Conservation (phyloP, 306 rosid species). For the Cucurbita moschata region DNA sequence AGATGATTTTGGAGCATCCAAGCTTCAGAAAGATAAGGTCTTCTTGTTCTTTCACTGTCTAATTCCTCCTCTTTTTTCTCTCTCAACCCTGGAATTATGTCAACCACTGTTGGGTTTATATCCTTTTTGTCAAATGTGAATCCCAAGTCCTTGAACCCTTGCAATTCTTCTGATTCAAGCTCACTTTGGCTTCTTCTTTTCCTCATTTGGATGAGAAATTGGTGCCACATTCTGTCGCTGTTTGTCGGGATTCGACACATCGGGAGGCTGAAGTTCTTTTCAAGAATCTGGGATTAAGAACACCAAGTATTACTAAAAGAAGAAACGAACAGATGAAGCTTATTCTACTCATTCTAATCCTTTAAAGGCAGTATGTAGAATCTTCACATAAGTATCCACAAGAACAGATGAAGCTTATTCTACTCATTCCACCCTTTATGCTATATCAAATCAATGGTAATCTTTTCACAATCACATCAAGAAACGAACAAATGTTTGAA, state of each 20-base stretch:
- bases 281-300: conserved; percentile 17
- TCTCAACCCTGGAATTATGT: conserved; percentile 74
- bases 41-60: conserved; percentile 29
- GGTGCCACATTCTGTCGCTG: conserved; percentile 29
- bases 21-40: conserved; percentile 87
- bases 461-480: neutral
- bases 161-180: conserved; percentile 70
- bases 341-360: neutral
- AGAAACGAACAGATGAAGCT: neutral
- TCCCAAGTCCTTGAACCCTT: conserved; percentile 87
- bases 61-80: conserved; percentile 35
- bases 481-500: neutral
- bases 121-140: conserved; percentile 67
- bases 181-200: conserved; percentile 57
- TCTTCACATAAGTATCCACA: neutral
- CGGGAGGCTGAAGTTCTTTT: conserved; percentile 38
- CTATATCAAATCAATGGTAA: neutral
- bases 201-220: conserved; percentile 23
- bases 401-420: no score
- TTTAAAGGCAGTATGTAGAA: neutral
- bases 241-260: conserved; percentile 19
- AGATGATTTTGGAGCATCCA: conserved; percentile 49
- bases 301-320: neutral
- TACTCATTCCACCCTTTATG: no score
- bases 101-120: conserved; percentile 41